Base-by-base conservation (phyloP, 495 filamentous ascomycete species). In the Podospora appendiculata region DNA sequence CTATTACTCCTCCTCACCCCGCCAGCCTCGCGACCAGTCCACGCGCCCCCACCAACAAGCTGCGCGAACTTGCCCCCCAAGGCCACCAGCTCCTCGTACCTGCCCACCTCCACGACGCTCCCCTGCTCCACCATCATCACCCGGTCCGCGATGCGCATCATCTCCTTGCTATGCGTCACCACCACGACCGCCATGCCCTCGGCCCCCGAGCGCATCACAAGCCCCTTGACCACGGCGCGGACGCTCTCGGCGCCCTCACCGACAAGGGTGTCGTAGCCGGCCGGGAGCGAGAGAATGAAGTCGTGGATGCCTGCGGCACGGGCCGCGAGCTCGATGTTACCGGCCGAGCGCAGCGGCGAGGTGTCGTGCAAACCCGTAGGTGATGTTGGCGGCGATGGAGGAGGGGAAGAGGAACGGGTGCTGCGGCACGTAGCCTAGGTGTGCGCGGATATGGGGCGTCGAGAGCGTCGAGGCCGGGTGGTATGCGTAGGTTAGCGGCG, bases 341-440 rank as follows among this genome's bases (percentile, higher is more conserved):
- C 32, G 0, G 53, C 33, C 0, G 62, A 54, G 32, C 66, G 65
- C 10, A 81, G 64, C 0, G 61, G 63, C 35, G 61, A 76, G 43
- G 58, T 60, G 53, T 68, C 66, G 2, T 66, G 68, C 0, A 93
- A 68, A 0, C n/a, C 88, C 91, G 64, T 96, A 96, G 32, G 71
- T 65, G 50, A 98, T 95, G 66, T 97, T 98, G 5, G 75, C 79
- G 13, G 77, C 70, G 35, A 96, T 73, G 0, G 84, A 82, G 11
- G 75, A 71, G 1, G 89, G 81, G 68, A 95, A 94, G 14, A 96
- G 75, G n/a, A 79, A 77, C 0, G 90, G 84, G 10, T 77, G 70
- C 61, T 96, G 92, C 0, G 89, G 82, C 12, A 96, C 89, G 57
- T 92, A 77, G 36, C 81, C 77, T 8, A 96, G 81, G 34, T 81